Evolutionary conservation across 192 early-diverging fungal genomes (phyloP).

Genomic region (Glomus cerebriforme): DNA sequence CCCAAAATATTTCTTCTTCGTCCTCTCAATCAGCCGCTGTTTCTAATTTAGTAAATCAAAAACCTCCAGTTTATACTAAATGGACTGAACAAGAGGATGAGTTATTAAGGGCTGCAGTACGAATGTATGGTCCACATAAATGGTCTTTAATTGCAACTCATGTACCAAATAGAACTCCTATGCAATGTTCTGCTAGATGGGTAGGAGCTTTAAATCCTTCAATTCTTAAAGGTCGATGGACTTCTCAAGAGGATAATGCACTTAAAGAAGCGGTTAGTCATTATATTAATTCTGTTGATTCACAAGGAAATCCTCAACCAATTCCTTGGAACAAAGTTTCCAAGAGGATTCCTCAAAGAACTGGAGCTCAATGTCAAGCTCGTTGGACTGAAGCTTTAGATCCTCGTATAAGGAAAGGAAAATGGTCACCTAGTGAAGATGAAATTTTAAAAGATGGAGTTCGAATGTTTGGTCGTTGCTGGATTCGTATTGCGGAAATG

Average conservation of each 20-base stretch:
- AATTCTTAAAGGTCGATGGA: conserved; percentile 56
- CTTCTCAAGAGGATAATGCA: conserved; percentile 49
- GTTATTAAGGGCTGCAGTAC: conserved; percentile 40
- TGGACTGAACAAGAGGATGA: conserved; percentile 53
- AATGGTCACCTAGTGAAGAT: conserved; percentile 56
- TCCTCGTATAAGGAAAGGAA: conserved; percentile 54
- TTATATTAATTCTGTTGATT: conserved; percentile 39
- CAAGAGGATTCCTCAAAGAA: conserved; percentile 49
- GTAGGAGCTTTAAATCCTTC: conserved; percentile 52
- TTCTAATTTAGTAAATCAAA: conserved; percentile 30
- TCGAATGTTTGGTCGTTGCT: conserved; percentile 44
- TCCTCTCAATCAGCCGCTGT: background rate
- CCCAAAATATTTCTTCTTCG: background rate
- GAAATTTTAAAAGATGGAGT: conserved; percentile 59
- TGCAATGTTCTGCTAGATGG: conserved; percentile 58
- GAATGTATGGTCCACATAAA: conserved; percentile 48
- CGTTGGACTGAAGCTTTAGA: conserved; percentile 63
- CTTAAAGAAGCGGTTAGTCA: conserved; percentile 43
- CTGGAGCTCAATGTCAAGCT: conserved; percentile 62
- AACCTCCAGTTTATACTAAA: conserved; percentile 47
- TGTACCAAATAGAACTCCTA: conserved; percentile 52
- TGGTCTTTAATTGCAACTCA: conserved; percentile 53
- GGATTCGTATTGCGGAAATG: conserved; percentile 62
- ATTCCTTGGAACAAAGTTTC: conserved; percentile 55
- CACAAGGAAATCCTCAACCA: conserved; percentile 38